Evolutionary conservation across 352 stramenopile genomes (phyloP), one percentile per base, ranked within the genome.

Genomic region (Detonula confervacea): DNA sequence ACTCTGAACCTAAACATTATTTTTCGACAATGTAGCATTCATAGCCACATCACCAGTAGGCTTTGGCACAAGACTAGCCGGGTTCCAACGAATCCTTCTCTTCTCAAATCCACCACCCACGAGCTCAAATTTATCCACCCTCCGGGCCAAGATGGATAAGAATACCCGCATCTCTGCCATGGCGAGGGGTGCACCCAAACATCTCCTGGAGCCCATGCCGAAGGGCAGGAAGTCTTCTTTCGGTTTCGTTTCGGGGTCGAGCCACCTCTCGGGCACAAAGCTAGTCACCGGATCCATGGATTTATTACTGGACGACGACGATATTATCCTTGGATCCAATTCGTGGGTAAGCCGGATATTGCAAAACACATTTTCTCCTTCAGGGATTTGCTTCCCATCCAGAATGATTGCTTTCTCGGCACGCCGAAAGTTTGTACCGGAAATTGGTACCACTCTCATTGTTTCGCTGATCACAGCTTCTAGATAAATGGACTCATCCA

Each of bases 401-500:
- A 90, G 54, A 0, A 86, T 69, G 61, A 90, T 69, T 24, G 81
- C 86, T 33, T 77, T 33, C 51, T 81, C 29, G 1, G 80, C 59
- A 55, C 61, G 55, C n/a, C 81, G 27, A 42, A 74, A 49, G 1
- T 63, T 49, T 39, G 47, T 64, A 7, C 52, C 71, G 9, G 54
- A 59, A 8, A 46, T 64, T 16, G 84, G 81, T 56, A 68, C 59
- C 0, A 90, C 68, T 24, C 84, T 60, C 42, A 90, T 55, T 0
- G 69, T 73, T 77, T 90, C 84, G 30, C 80, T 79, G 20, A 90
- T 62, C 8, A 90, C 61, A 11, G 68, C 68, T 49, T 90, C 80
- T 8, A 88, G 70, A 54, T 84, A 90, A 4, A 70, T 59, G 65
- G 67, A 75, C 54, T 81, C 75, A 6, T 81, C 64, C 9, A 81